Conservation (phyloP, 2,329 filamentous ascomycete genomes). For the Microsporum canis region DNA sequence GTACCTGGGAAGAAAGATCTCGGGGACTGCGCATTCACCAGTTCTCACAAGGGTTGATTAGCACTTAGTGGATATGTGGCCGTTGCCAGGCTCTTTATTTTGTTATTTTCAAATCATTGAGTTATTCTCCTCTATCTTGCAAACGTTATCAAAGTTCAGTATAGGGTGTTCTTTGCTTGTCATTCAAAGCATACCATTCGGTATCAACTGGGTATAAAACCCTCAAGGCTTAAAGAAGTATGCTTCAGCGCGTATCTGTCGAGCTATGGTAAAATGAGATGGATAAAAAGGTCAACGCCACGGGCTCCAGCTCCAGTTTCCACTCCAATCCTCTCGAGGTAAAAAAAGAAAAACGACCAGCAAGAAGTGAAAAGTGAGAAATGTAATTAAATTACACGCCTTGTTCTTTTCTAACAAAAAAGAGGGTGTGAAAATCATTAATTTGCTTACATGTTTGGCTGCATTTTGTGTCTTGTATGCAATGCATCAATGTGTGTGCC, state of each 20-base stretch:
- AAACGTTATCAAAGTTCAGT: background rate
- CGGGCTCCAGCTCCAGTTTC: background rate
- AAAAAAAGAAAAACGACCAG: background rate
- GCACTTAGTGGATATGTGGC: no score
- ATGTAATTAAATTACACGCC: background rate
- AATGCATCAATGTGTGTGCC: background rate
- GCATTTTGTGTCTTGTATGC: background rate
- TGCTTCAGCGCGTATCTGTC: background rate
- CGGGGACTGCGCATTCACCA: constrained; percentile 57
- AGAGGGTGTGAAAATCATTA: background rate
- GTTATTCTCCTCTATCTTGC: background rate
- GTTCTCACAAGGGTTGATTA: constrained; percentile 10
- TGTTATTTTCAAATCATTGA: background rate
- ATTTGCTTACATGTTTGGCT: background rate
- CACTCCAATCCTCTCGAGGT: background rate
- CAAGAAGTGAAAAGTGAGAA: background rate
- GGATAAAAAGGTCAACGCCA: background rate
- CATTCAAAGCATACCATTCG: background rate
- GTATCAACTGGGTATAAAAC: background rate
- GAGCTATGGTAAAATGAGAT: background rate
- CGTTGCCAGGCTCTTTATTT: background rate
- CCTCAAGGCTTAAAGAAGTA: background rate
- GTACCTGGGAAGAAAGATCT: constrained; percentile 53
- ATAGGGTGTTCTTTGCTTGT: background rate
- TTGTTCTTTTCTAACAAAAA: background rate